phyloP scores from a whole-genome alignment of 2,329 filamentous ascomycete genomes.

The Aspergillus chevalieri region DNA sequence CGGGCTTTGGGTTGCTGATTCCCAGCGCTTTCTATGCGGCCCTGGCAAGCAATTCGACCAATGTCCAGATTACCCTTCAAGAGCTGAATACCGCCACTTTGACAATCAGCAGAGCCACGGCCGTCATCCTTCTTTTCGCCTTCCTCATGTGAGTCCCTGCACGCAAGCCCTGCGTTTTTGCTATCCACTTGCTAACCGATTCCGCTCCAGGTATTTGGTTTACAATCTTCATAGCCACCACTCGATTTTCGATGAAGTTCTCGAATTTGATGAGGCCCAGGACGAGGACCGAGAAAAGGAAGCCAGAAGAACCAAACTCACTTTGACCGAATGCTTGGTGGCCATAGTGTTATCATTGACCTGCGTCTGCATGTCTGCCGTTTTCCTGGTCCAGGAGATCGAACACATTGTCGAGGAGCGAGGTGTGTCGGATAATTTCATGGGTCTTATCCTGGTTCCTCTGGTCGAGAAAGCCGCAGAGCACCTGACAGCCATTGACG shows the following conservation, averaged over 20 bases:
- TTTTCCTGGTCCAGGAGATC: constrained; percentile 69
- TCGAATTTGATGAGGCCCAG: constrained; percentile 62
- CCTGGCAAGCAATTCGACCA: constrained; percentile 39
- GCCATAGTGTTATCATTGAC: constrained; percentile 59
- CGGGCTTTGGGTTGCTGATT: constrained; percentile 52
- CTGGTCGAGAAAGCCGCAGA: constrained; percentile 83
- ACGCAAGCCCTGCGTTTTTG: not conserved
- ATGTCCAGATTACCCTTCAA: constrained; percentile 23
- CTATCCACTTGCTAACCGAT: constrained; percentile 4
- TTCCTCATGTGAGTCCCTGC: constrained; percentile 53
- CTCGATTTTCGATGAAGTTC: constrained; percentile 67
- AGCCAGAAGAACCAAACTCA: constrained; percentile 60
- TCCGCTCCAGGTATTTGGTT: constrained; percentile 45
- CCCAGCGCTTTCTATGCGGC: constrained; percentile 44
- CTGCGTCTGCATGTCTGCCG: constrained; percentile 66
- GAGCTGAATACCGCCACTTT: constrained; percentile 51
- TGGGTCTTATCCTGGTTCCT: constrained; percentile 68
- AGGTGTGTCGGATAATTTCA: constrained; percentile 52
- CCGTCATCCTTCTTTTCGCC: constrained; percentile 64
- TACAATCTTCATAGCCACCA: constrained; percentile 76
- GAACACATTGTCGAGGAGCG: constrained; percentile 51
- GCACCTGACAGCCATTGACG: constrained; percentile 75
- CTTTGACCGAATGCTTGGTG: constrained; percentile 64
- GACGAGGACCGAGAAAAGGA: constrained; percentile 61
- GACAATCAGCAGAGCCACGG: constrained; percentile 63